These are phyloP conservation scores for Candolleomyces aberdarensis DNA, from an alignment of 768 basidiomycete species.

Conservation along the genomic window DNA sequence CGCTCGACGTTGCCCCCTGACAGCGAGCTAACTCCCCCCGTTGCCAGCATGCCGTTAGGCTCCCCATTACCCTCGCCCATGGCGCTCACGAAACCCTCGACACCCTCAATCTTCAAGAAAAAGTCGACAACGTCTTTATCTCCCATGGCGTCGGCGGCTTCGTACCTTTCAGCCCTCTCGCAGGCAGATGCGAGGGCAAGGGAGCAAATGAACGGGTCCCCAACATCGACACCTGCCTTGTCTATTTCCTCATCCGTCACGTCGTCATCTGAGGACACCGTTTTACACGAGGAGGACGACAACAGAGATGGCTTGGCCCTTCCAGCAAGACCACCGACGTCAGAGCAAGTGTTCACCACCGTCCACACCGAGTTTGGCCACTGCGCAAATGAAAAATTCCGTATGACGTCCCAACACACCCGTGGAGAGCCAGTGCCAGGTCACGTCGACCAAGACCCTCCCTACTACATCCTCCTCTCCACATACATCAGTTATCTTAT, in stretches of 20 bases:
- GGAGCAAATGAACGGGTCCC: conserved; percentile 30
- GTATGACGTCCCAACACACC: conserved; percentile 65
- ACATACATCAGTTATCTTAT: conserved; percentile 94
- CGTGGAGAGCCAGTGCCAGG: conserved; percentile 45
- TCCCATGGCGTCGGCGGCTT: conserved; percentile 37
- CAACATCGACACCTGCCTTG: conserved; percentile 65
- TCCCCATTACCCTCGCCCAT: conserved; percentile 54
- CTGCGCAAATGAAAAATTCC: conserved; percentile 72
- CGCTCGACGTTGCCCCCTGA: background rate
- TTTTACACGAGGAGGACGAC: conserved; percentile 53
- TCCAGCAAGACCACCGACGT: conserved; percentile 70
- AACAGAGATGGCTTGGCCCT: conserved; percentile 55
- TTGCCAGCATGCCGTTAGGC: conserved; percentile 14
- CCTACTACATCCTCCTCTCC: conserved; percentile 87
- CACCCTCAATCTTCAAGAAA: conserved; percentile 62
- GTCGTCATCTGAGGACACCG: conserved; percentile 63
- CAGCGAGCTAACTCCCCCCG: background rate
- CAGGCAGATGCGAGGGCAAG: conserved; percentile 66
- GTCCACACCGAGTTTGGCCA: conserved; percentile 93
- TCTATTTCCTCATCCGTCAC: conserved; percentile 75
- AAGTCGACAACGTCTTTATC: conserved; percentile 31
- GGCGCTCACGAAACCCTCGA: conserved; percentile 51
- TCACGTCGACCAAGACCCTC: conserved; percentile 78
- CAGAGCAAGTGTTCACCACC: conserved; percentile 73
- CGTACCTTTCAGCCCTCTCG: conserved; percentile 41